Conservation (phyloP, 78 protist species). For the Dictyostelium firmibasis region DNA sequence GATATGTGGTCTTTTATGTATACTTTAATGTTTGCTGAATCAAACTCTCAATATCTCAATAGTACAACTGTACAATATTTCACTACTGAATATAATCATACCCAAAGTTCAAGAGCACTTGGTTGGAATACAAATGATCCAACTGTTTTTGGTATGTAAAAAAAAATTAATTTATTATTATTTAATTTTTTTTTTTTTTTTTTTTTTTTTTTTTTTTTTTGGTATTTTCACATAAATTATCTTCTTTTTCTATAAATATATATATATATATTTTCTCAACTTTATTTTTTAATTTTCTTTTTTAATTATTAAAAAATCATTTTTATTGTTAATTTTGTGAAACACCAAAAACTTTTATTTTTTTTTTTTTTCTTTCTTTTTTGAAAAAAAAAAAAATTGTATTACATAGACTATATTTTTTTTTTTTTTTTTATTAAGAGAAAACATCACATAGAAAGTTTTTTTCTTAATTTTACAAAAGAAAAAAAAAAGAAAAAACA, state of each 20-base stretch:
- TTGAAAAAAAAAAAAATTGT: too few species aligned
- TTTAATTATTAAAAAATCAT: too few species aligned
- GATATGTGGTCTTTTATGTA: slow-evolving; percentile 68
- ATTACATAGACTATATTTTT: too few species aligned
- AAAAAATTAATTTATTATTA: neutral
- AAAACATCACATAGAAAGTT: too few species aligned
- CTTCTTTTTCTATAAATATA: too few species aligned
- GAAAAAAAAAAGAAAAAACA: neutral
- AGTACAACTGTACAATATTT: slow-evolving; percentile 77
- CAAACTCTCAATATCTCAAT: slow-evolving; percentile 52
- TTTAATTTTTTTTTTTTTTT: neutral
- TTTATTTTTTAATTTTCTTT: too few species aligned
- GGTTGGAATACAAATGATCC: slow-evolving; percentile 83
- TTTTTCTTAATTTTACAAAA: neutral
- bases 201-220: neutral
- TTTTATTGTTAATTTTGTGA: too few species aligned
- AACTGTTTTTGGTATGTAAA: slow-evolving; percentile 63
- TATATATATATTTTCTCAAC: too few species aligned
- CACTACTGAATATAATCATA: slow-evolving; percentile 72
- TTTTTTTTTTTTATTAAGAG: neutral
- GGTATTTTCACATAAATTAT: too few species aligned
- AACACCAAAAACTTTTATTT: too few species aligned
- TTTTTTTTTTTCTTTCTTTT: too few species aligned
- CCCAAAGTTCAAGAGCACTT: slow-evolving; percentile 77
- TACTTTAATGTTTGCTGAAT: slow-evolving; percentile 24